Evolutionary conservation across 345 rosid genomes (phyloP), one percentile per base, ranked within the genome.

Genomic region (Syzygium jambos): DNA sequence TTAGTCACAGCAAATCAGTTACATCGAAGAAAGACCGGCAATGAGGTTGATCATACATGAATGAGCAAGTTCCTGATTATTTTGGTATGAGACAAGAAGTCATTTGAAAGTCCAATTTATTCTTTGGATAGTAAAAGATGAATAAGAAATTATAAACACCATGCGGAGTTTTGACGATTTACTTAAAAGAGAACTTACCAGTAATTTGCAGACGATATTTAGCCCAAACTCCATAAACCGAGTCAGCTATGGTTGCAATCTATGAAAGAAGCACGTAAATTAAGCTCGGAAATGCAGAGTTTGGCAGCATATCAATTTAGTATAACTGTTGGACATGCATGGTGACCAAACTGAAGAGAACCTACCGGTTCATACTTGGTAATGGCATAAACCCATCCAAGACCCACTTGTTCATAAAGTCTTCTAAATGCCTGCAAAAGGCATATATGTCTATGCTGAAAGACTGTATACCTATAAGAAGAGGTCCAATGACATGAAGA

Each of bases 311-410:
- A 55, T 29, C 14, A 21, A 73, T 52, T 52, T 77, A 54, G 49
- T 2, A 56, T 11, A 51, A 85, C 46, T 38, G 19, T 41, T 10
- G 29, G 56, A 52, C 30, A 27, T 63, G 34, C 51, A 27, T 84
- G 22, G 68, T 46, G 30, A 68, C 13, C 49, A 46, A 41, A 51
- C 55, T 19, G 46, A 59, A 77, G 84, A 63, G 73, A 52, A 87
- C 95, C 87, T 91, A 97, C 99, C 30, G 97, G 98, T 91, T 97
- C 92, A 87, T 92, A 95, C 93, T 96, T 95, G 19, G 98, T 96
- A 86, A 97, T 89, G 87, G 96, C 93, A 89, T 97, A 97, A 84
- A 96, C 95, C 99, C 96, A 97, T 84, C 98, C 98, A 80, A 96
- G 97, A 53, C 97, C 98, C 90, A 95, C 98, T 88, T 93, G 93